A percentile compares a stretch with the other conserved stretches of the same genome.
Evolutionary conservation across 352 stramenopile genomes (phyloP).

Genomic region (Pythium phragmitis): DNA sequence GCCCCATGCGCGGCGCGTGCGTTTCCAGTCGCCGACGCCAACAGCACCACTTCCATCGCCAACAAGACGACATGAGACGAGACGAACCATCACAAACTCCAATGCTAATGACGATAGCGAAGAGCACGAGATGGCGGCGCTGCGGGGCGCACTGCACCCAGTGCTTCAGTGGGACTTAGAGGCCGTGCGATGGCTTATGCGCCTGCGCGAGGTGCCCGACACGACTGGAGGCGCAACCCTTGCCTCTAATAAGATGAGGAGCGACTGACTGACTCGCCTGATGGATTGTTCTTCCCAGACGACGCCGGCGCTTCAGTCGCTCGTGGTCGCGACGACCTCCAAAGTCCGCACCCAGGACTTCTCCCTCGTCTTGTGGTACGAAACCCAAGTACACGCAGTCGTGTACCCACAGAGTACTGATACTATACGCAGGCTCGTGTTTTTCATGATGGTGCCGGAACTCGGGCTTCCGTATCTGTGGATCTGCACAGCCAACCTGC

Average conservation of each 20-base stretch:
- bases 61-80: background rate
- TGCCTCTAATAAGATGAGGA: background rate
- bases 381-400: background rate
- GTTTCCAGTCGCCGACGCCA: background rate
- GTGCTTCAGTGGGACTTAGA: constrained; percentile 60
- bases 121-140: constrained; percentile 1
- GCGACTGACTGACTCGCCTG: too few relatives aligned
- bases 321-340: constrained; percentile 58
- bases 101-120: background rate
- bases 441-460: constrained; percentile 49
- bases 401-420: background rate
- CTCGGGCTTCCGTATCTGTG: constrained; percentile 70
- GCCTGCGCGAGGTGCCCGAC: constrained; percentile 36
- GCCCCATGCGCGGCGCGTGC: background rate
- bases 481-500: constrained; percentile 58
- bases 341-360: constrained; percentile 56
- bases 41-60: background rate
- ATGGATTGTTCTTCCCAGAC: constrained; percentile 9
- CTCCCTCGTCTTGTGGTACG: constrained; percentile 62
- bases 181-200: constrained; percentile 36
- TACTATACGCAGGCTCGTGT: constrained; percentile 51
- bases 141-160: constrained; percentile 33
- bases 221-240: background rate
- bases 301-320: constrained; percentile 32
- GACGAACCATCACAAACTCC: background rate